Evolutionary conservation across 805 yeast genomes (phyloP).

Genomic region (Yamadazyma laniorum): DNA sequence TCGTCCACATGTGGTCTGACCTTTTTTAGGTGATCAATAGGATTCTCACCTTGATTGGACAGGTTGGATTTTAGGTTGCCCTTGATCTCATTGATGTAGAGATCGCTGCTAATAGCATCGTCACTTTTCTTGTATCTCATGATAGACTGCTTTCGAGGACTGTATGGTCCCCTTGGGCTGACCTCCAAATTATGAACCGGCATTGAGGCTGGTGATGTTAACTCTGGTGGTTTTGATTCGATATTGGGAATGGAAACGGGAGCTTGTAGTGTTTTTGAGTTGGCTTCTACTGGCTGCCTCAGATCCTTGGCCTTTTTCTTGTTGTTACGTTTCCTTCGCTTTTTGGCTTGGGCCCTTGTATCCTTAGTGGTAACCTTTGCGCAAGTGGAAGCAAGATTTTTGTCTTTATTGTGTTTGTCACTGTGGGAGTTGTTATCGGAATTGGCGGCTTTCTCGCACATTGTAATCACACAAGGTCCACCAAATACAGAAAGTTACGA

Average conservation of each 20-base stretch:
- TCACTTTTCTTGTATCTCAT: conserved; percentile 36
- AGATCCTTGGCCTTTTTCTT: conserved; percentile 4
- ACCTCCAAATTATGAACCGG: conserved; percentile 1
- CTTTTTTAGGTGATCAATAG: conserved; percentile 2
- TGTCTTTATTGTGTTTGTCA: neutral
- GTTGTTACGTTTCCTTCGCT: conserved; percentile 9
- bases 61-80: conserved; percentile 22
- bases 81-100: conserved; percentile 27
- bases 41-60: neutral
- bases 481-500: too few species aligned
- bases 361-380: conserved; percentile 6
- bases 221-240: conserved; percentile 5
- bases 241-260: too few species aligned
- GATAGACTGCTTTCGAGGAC: conserved; percentile 40
- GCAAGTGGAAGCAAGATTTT: too few species aligned
- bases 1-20: conserved; percentile 26
- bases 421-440: neutral
- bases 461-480: too few species aligned
- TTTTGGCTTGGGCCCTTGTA: conserved; percentile 1
- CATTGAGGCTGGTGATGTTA: neutral
- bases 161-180: conserved; percentile 15
- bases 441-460: neutral
- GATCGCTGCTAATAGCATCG: conserved; percentile 18
- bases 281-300: too few species aligned
- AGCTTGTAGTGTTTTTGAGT: too few species aligned